Evolutionary conservation across 495 filamentous ascomycete species (phyloP), one percentile per base, ranked within the genome.

Genomic region (Sordaria brevicollis): DNA sequence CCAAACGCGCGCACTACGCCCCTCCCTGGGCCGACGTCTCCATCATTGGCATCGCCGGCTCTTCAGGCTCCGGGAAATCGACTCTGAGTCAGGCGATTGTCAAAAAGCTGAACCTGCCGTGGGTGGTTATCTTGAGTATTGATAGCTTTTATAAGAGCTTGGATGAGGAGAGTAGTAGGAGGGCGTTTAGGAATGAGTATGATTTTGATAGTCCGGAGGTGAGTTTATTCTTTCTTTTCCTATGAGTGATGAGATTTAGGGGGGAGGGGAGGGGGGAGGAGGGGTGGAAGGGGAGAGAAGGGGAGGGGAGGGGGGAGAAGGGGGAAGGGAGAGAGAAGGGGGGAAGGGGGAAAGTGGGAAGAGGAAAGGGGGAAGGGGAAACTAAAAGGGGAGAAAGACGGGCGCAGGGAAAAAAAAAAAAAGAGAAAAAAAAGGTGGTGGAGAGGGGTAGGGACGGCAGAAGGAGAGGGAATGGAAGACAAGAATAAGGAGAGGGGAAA

Each of bases 71-170:
- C 33, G 95, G 95, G 41, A 99, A 99, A 83, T 97, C 94, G n/a
- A 96, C 93, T 3, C 82, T 99, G 67, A 93, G 96, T 29, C 88
- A 94, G 71, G 93, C 93, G 65, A 96, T 99, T 73, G 93, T 98
- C 67, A 89, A 84, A 69, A 90, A 91, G 70, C 80, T 99, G 73
- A 97, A 94, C 80, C 82, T 98, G 67, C 95, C 95, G 54, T 99
- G 95, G 95, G 95, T 99, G 38, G 93, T 97, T 35, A 97, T 99
- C 78, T 80, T 99, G 72, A 94, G 93, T 36, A 97, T 99, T 88
- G 95, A 99, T 77, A 97, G 93, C 1, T 99, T 96, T 78, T 99
- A 99, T 82, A 98, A 97, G 78, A 88, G 88, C 34, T 82, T 98
- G 73, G 86, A 83, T 65, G 80, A 86, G 4, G 93, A 96, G 75